Evolutionary conservation across 257 asterid genomes (phyloP).

Genomic region (Verbena officinalis): DNA sequence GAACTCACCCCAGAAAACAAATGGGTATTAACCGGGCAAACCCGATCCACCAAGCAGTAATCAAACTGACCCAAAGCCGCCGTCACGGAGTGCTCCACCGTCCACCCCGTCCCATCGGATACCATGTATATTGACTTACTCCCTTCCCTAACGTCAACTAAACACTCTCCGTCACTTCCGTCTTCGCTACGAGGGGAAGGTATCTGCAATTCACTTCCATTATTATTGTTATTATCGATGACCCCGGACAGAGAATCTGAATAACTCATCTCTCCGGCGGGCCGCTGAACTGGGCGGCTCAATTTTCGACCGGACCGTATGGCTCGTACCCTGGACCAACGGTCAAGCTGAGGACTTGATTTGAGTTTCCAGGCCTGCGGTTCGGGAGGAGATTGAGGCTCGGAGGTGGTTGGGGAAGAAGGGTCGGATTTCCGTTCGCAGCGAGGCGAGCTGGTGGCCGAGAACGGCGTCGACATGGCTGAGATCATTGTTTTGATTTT

Average conservation of each 20-base stretch:
- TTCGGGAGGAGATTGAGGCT: slow-evolving; percentile 36
- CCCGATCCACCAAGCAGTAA: slow-evolving; percentile 83
- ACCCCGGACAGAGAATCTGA: slow-evolving; percentile 27
- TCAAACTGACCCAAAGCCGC: slow-evolving; percentile 98
- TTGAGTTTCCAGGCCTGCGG: slow-evolving; percentile 47
- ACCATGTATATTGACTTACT: slow-evolving; percentile 81
- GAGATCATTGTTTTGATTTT: slow-evolving; percentile 44
- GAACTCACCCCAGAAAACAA: slow-evolving; percentile 85
- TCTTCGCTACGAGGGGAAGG: slow-evolving; percentile 31
- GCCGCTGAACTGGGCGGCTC: slow-evolving; percentile 46
- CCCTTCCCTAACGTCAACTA: slow-evolving; percentile 34
- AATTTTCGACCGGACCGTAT: slow-evolving; percentile 80
- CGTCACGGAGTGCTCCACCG: slow-evolving; percentile 86
- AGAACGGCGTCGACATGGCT: slow-evolving; percentile 36
- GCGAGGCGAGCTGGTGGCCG: slow-evolving; percentile 25
- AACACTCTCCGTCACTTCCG: slow-evolving; percentile 35
- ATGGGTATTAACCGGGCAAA: slow-evolving; percentile 83
- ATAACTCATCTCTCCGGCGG: slow-evolving; percentile 9
- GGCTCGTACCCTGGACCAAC: slow-evolving; percentile 92
- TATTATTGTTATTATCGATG: slow-evolving; percentile 9
- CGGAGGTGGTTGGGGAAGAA: slow-evolving; percentile 34
- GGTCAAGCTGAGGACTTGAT: slow-evolving; percentile 78
- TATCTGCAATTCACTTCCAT: slow-evolving; percentile 30
- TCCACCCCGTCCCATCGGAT: slow-evolving; percentile 97
- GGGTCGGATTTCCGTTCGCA: slow-evolving; percentile 33